These are phyloP conservation scores for Tanozyma kutaoensis DNA, from an alignment of 805 yeast species.

Conservation along the genomic window DNA sequence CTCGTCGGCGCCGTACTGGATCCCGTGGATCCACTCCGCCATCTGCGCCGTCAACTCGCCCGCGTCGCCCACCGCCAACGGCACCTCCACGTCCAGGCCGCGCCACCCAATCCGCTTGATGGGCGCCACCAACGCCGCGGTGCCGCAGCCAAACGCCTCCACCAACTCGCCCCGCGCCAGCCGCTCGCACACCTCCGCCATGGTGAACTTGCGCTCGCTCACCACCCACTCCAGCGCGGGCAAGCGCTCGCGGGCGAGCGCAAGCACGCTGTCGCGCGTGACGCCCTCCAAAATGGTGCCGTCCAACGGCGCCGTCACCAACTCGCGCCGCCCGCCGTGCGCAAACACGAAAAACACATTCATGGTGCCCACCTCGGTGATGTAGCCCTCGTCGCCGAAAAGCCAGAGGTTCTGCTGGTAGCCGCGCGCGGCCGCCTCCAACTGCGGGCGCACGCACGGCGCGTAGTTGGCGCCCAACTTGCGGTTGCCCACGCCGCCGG, in stretches of 20 bases:
- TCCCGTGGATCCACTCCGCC: slow-evolving; percentile 74
- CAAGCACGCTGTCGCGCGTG: slow-evolving; percentile 79
- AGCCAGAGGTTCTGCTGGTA: slow-evolving; percentile 95
- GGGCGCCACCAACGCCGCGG: slow-evolving; percentile 95
- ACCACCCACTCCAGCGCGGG: slow-evolving; percentile 69
- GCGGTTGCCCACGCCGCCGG: slow-evolving; percentile 95
- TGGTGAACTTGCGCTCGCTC: slow-evolving; percentile 73
- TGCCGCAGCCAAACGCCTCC: slow-evolving; percentile 95
- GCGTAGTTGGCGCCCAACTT: slow-evolving; percentile 98
- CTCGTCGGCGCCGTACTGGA: slow-evolving; percentile 80
- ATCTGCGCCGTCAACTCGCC: slow-evolving; percentile 71
- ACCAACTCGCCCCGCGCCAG: slow-evolving; percentile 72
- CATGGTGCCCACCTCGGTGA: slow-evolving; percentile 98
- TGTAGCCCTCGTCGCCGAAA: slow-evolving; percentile 74
- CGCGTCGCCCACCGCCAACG: slow-evolving; percentile 69
- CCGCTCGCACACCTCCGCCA: slow-evolving; percentile 65
- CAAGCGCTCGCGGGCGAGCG: slow-evolving; percentile 64
- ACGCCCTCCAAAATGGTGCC: slow-evolving; percentile 97
- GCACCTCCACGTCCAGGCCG: slow-evolving; percentile 62
- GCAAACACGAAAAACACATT: slow-evolving; percentile 77
- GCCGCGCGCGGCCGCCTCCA: slow-evolving; percentile 82
- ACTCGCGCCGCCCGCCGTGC: slow-evolving; percentile 76
- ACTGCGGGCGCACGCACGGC: slow-evolving; percentile 85
- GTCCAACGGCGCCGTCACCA: slow-evolving; percentile 92
- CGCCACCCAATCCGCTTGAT: slow-evolving; percentile 77